Base-by-base conservation (phyloP, 441 rosid species). In the California macrophylla region DNA sequence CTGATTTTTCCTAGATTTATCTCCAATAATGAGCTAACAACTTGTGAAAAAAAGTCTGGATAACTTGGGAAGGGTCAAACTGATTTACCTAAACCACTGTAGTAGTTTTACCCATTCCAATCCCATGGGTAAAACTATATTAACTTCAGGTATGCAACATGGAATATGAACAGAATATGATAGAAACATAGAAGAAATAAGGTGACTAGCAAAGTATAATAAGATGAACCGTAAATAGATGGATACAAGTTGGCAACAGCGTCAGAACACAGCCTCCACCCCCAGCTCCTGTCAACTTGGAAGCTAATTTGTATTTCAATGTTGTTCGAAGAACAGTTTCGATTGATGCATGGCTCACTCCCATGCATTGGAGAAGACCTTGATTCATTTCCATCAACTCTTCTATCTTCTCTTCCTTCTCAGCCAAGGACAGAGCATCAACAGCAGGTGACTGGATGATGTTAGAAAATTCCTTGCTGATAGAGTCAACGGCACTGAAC, bases 181-280 rank as follows among this genome's bases (percentile, higher is more conserved):
- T n/a, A 62, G 28, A 54, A 66, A 52, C 7, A 6, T 42, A 7
- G 45, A 15, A 38, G 62, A n/a, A 23, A n/a, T 18, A 56, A 13
- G 42, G 9, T 4, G 42, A 56, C 23, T 68, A 66, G 23, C 18
- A 67, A 29, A 52, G 38, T 34, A 62, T 26, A 67, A 28, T 3
- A 36, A 38, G 42, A 30, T 21, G 74, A 2, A 56, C 4, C 2
- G 64, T 0, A 13, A 8, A 21, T 60, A 54, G 26, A 66, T 81
- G 91, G 93, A 91, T 93, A 93, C 96, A n/a, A 72, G 90, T 81
- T 18, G 98, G 98, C 68, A 93, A 77, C 12, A 93, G 72, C 4
- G 97, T 93, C 25, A 93, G 87, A 69, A 87, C 93, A 12, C 97
- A 93, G 62, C 98, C 97, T 6, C 97, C 97, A 3, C 96, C 98